Conservation (phyloP, 1,284 basidiomycete genomes). For the Microstroma glucosiphilum region DNA sequence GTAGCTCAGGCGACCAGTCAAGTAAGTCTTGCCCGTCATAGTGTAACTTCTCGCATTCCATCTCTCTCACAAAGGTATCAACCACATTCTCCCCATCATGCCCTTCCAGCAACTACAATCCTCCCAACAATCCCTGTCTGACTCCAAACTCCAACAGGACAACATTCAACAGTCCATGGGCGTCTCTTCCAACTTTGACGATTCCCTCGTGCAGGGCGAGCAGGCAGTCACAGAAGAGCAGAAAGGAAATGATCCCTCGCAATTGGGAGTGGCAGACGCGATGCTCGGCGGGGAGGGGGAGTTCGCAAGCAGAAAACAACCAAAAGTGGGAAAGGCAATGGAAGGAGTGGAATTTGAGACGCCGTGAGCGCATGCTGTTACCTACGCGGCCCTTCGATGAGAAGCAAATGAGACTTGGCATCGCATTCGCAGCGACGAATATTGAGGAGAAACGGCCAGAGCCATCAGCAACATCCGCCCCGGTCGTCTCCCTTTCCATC, state of each 20-base stretch:
- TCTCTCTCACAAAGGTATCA: no score
- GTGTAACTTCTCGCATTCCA: neutral
- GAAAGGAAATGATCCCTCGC: no score
- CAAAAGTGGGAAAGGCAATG: slow-evolving; percentile 2
- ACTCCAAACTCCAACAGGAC: neutral
- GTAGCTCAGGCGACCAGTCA: neutral
- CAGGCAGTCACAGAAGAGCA: no score
- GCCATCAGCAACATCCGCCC: no score
- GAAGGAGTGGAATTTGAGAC: slow-evolving; percentile 7
- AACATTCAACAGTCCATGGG: neutral
- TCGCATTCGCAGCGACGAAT: no score
- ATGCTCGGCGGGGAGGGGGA: slow-evolving; percentile 3
- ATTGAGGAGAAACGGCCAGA: no score
- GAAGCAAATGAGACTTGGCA: no score
- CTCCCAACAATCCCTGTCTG: neutral
- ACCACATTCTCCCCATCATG: no score
- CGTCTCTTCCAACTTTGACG: no score
- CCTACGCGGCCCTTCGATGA: no score
- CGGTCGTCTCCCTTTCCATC: slow-evolving; percentile 4
- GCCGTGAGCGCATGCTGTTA: neutral
- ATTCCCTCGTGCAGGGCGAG: no score
- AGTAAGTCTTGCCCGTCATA: neutral
- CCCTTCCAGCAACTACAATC: neutral
- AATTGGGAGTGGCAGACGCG: neutral
- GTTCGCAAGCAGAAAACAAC: neutral